phyloP scores from a whole-genome alignment of 345 rosid genomes.

The Limnanthes douglasii region DNA sequence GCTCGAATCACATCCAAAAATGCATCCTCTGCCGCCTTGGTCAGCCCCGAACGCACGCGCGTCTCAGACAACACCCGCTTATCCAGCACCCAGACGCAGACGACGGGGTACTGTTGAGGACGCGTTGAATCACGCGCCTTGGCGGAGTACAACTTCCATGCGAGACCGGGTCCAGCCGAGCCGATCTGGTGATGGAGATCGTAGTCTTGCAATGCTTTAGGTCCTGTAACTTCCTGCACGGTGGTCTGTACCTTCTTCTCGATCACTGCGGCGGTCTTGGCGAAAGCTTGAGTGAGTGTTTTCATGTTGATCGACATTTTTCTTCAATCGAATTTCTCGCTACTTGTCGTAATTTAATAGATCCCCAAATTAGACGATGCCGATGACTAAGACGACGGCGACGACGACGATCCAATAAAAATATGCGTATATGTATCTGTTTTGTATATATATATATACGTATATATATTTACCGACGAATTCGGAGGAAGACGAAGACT shows the following conservation, averaged over 20 bases:
- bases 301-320: conserved; percentile 90
- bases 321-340: not conserved
- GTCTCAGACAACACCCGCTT: conserved; percentile 71
- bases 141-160: conserved; percentile 81
- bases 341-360: not conserved
- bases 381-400: conserved; percentile 1
- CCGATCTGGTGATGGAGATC: conserved; percentile 96
- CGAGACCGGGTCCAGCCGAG: conserved; percentile 94
- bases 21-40: conserved; percentile 78
- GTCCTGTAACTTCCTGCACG: conserved; percentile 97
- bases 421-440: not conserved
- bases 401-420: conserved; percentile 4
- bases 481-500: conserved; percentile 9
- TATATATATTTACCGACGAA: not conserved
- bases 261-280: conserved; percentile 89
- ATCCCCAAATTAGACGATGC: conserved; percentile 6
- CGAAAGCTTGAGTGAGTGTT: conserved; percentile 81
- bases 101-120: conserved; percentile 74
- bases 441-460: not conserved
- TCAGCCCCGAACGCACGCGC: conserved; percentile 58
- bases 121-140: conserved; percentile 61
- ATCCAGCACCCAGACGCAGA: conserved; percentile 93
- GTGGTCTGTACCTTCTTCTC: conserved; percentile 95
- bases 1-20: conserved; percentile 76
- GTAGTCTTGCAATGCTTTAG: conserved; percentile 79